These are phyloP conservation scores for Proliferodiscus dingleyae DNA, from an alignment of 2,329 filamentous ascomycete species.

Conservation along the genomic window DNA sequence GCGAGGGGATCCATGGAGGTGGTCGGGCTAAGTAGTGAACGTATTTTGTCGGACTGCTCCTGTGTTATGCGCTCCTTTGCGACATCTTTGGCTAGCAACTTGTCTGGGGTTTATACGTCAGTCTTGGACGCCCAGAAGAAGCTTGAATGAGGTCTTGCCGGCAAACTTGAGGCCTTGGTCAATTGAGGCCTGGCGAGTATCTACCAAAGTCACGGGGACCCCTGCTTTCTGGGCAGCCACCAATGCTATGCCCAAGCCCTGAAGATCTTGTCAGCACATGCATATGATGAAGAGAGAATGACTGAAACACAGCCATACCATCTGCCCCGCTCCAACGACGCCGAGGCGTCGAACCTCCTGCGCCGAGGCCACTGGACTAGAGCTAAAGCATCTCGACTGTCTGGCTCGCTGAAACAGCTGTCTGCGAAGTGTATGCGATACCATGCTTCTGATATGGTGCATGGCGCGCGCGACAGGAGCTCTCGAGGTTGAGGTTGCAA, in stretches of 20 bases:
- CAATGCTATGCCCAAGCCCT: constrained; percentile 94
- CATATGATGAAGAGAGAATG: background rate
- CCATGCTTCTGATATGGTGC: constrained; percentile 22
- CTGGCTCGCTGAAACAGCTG: constrained; percentile 20
- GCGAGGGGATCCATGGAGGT: constrained; percentile 73
- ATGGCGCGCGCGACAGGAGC: constrained; percentile 4
- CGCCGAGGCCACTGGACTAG: constrained; percentile 52
- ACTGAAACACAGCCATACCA: constrained; percentile 63
- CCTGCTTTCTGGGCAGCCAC: constrained; percentile 82
- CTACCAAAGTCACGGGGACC: constrained; percentile 80
- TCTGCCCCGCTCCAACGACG: constrained; percentile 91
- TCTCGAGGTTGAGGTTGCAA: background rate
- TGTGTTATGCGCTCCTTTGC: constrained; percentile 80
- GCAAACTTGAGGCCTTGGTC: constrained; percentile 89
- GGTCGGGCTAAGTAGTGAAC: constrained; percentile 62
- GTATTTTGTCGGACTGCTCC: constrained; percentile 69
- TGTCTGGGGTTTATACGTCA: constrained; percentile 52
- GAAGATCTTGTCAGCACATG: constrained; percentile 11
- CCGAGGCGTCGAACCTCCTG: constrained; percentile 81
- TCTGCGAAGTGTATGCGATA: constrained; percentile 23
- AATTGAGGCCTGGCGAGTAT: constrained; percentile 76
- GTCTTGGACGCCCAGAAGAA: background rate
- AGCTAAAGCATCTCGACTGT: constrained; percentile 59
- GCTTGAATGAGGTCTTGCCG: constrained; percentile 43
- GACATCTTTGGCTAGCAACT: constrained; percentile 89